Conservation (phyloP, 495 filamentous ascomycete species). For the Jackrogersella minutella region DNA sequence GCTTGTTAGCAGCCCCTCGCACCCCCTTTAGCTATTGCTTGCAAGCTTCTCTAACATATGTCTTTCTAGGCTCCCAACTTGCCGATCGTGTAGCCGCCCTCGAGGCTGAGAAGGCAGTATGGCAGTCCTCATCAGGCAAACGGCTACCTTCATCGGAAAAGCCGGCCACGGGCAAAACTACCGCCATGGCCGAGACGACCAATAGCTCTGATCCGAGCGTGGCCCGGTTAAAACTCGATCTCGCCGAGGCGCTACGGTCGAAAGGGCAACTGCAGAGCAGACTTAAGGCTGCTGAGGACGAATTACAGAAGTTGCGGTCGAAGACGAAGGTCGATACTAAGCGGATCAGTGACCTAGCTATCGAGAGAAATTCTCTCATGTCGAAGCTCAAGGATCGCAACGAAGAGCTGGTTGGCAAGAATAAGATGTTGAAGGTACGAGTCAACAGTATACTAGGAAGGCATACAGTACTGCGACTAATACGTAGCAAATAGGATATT, state of each 20-base stretch:
- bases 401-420: slow-evolving; percentile 84
- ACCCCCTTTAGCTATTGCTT: neutral
- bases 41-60: slow-evolving; percentile 24
- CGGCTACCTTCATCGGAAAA: slow-evolving; percentile 20
- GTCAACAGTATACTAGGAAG: neutral
- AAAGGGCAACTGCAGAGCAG: slow-evolving; percentile 69
- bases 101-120: slow-evolving; percentile 59
- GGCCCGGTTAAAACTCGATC: slow-evolving; percentile 65
- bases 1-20: slow-evolving; percentile 49
- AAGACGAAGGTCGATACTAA: slow-evolving; percentile 63
- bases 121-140: slow-evolving; percentile 29
- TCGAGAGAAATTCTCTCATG: slow-evolving; percentile 67
- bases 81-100: slow-evolving; percentile 70
- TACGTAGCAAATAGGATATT: slow-evolving; percentile 64
- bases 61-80: slow-evolving; percentile 68
- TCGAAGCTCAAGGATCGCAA: slow-evolving; percentile 78
- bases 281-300: slow-evolving; percentile 65
- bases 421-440: slow-evolving; percentile 76
- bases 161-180: slow-evolving; percentile 27
- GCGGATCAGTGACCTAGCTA: slow-evolving; percentile 66
- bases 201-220: slow-evolving; percentile 45
- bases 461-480: slow-evolving; percentile 17
- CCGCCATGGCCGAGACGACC: slow-evolving; percentile 43
- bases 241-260: slow-evolving; percentile 77
- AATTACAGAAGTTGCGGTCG: slow-evolving; percentile 66